phyloP scores from a whole-genome alignment of 2,329 filamentous ascomycete genomes.

The Aspergillus sp. region DNA sequence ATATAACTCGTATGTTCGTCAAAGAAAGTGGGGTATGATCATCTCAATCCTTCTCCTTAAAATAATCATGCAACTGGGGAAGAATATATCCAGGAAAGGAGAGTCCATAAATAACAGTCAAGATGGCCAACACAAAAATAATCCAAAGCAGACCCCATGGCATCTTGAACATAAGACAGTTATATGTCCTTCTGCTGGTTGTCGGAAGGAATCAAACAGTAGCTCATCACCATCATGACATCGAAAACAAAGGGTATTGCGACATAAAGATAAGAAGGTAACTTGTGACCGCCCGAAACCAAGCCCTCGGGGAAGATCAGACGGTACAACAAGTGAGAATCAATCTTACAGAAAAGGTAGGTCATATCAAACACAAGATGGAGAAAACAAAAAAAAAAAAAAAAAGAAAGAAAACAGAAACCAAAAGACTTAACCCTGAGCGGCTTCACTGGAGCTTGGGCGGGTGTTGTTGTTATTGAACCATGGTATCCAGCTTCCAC shows the following conservation, averaged over 20 bases:
- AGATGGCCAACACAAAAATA: neutral
- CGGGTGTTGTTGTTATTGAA: constrained; percentile 28
- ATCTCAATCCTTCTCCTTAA: neutral
- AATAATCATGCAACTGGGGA: neutral
- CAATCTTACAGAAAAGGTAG: neutral
- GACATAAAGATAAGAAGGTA: constrained; percentile 8
- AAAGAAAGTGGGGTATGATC: constrained; percentile 10
- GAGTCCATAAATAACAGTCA: neutral
- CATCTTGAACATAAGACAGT: neutral
- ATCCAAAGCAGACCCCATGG: neutral
- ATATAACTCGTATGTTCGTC: constrained; percentile 16
- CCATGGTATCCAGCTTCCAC: constrained; percentile 45
- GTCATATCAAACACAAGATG: neutral
- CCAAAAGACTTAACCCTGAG: constrained; percentile 9
- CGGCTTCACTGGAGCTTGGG: constrained; percentile 22
- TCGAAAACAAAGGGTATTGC: constrained; percentile 11
- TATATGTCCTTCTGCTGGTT: neutral
- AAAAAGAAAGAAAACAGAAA: constrained; percentile 4
- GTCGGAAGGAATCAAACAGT: neutral
- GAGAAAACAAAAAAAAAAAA: constrained; percentile 2
- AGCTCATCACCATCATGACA: constrained; percentile 7
- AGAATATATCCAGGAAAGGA: neutral
- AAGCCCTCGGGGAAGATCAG: constrained; percentile 2
- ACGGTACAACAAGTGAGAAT: too few relatives aligned
- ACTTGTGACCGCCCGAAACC: constrained; percentile 4